Percentiles rank a stretch among this genome's conserved stretches.
phyloP scores from a whole-genome alignment of 352 stramenopile genomes.

The Peronospora tabacina region DNA sequence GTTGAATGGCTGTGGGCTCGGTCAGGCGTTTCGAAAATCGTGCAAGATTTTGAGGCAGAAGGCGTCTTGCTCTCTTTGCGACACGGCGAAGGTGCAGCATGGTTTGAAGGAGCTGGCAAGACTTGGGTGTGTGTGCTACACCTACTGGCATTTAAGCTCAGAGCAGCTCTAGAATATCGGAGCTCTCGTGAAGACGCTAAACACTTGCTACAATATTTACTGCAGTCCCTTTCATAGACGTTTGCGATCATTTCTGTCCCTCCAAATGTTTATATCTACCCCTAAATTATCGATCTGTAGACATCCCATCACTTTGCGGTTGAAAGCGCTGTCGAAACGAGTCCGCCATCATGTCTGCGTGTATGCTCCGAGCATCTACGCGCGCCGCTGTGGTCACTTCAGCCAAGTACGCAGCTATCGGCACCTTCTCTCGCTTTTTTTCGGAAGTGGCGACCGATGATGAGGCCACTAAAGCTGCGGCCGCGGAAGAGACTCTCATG shows the following conservation, averaged over 20 bases:
- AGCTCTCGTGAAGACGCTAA: slow-evolving; percentile 5
- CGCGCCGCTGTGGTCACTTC: slow-evolving; percentile 8
- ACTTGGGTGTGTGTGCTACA: slow-evolving; percentile 35
- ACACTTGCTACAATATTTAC: slow-evolving; percentile 20
- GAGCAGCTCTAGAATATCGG: slow-evolving; percentile 1
- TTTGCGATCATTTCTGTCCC: background rate
- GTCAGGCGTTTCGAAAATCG: slow-evolving; percentile 54
- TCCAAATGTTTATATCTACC: slow-evolving; percentile 12
- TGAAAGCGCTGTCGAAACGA: slow-evolving; percentile 10
- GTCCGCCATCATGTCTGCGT: slow-evolving; percentile 29
- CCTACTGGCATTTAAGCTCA: background rate
- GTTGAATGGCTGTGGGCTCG: slow-evolving; percentile 37
- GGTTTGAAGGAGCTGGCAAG: slow-evolving; percentile 44
- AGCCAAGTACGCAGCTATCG: slow-evolving; percentile 13
- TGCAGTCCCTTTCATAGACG: slow-evolving; percentile 26
- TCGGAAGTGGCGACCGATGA: slow-evolving; percentile 42
- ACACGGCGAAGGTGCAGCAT: slow-evolving; percentile 50
- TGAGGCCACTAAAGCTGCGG: slow-evolving; percentile 33
- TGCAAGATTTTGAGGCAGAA: slow-evolving; percentile 47
- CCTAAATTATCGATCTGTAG: slow-evolving; percentile 7
- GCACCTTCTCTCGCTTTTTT: slow-evolving; percentile 27
- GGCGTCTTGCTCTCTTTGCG: slow-evolving; percentile 46
- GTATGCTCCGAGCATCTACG: slow-evolving; percentile 34
- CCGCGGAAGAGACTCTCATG: slow-evolving; percentile 39
- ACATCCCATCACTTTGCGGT: slow-evolving; percentile 13